Evolutionary conservation across 202 grass and related monocot species (phyloP).

Genomic region (Sporobolus alterniflorus): DNA sequence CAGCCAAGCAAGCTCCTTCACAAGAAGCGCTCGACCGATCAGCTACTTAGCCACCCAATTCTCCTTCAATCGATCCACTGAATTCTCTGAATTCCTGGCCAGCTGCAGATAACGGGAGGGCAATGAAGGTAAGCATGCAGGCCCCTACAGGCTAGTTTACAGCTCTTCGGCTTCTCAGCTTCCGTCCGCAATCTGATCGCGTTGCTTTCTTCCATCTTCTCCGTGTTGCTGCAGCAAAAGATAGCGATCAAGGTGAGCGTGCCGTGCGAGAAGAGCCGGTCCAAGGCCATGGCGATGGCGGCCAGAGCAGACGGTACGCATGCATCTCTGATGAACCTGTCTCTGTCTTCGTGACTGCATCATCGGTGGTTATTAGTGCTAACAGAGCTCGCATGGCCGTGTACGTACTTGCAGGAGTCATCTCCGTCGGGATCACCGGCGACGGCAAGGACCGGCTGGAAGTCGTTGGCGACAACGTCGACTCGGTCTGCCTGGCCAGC

Average conservation of each 20-base stretch:
- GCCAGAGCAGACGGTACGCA: slow-evolving; percentile 15
- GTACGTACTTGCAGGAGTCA: slow-evolving; percentile 11
- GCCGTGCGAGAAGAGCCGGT: slow-evolving; percentile 12
- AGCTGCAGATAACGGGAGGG: neutral
- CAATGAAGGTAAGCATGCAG: slow-evolving; percentile 25
- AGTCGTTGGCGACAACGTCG: slow-evolving; percentile 36
- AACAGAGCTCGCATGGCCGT: neutral
- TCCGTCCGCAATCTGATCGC: neutral
- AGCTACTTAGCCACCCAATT: neutral
- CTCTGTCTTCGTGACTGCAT: neutral
- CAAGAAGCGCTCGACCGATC: neutral
- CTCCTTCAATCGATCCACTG: too few species aligned
- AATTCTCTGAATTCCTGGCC: neutral
- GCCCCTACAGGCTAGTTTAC: too few species aligned
- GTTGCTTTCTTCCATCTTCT: neutral
- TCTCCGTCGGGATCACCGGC: slow-evolving; percentile 31
- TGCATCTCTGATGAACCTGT: neutral
- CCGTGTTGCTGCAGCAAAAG: neutral
- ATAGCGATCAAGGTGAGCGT: slow-evolving; percentile 6
- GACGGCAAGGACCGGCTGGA: slow-evolving; percentile 35
- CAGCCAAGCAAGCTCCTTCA: neutral
- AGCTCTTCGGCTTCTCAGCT: neutral
- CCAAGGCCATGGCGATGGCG: slow-evolving; percentile 12
- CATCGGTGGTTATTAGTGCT: too few species aligned
- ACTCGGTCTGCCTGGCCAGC: slow-evolving; percentile 18